Percentiles rank a stretch among this genome's conserved stretches.
phyloP scores from a whole-genome alignment of 2,329 filamentous ascomycete species.

The Xylogone sp. region DNA sequence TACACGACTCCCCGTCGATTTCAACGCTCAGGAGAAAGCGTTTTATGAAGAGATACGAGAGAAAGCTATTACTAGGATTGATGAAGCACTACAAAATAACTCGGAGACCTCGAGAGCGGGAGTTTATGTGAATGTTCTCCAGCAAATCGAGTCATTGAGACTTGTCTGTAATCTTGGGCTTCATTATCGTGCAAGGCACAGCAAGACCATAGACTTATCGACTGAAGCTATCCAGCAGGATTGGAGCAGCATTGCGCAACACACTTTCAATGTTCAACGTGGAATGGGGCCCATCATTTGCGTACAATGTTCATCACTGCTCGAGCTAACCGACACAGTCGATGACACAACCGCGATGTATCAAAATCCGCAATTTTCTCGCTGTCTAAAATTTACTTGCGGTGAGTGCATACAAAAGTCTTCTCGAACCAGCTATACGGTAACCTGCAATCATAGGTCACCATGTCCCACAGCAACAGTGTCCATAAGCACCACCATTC shows the following conservation, averaged over 20 bases:
- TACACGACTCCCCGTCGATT: slow-evolving; percentile 29
- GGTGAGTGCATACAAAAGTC: slow-evolving; percentile 19
- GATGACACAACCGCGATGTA: slow-evolving; percentile 1
- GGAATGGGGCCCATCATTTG: slow-evolving; percentile 19
- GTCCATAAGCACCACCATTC: slow-evolving; percentile 3
- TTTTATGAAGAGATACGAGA: slow-evolving; percentile 31
- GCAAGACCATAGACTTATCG: background rate
- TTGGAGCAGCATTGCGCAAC: background rate
- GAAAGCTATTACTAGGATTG: slow-evolving; percentile 27
- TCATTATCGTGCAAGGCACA: slow-evolving; percentile 32
- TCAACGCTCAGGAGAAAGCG: slow-evolving; percentile 30
- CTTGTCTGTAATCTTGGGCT: slow-evolving; percentile 44
- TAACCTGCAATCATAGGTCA: slow-evolving; percentile 21
- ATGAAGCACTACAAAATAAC: slow-evolving; percentile 28
- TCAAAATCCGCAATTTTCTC: slow-evolving; percentile 23
- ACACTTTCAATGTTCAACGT: slow-evolving; percentile 26
- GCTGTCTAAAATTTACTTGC: slow-evolving; percentile 32
- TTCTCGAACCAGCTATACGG: slow-evolving; percentile 12
- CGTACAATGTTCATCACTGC: slow-evolving; percentile 7
- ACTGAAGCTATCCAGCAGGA: background rate
- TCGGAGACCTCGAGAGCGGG: slow-evolving; percentile 3
- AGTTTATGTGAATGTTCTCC: slow-evolving; percentile 37
- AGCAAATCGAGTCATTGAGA: slow-evolving; percentile 41
- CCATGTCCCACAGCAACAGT: slow-evolving; percentile 16
- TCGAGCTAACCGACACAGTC: background rate